Evolutionary conservation across 306 rosid species (phyloP), one percentile per base, ranked within the genome.

Genomic region (Purshia tridentata): DNA sequence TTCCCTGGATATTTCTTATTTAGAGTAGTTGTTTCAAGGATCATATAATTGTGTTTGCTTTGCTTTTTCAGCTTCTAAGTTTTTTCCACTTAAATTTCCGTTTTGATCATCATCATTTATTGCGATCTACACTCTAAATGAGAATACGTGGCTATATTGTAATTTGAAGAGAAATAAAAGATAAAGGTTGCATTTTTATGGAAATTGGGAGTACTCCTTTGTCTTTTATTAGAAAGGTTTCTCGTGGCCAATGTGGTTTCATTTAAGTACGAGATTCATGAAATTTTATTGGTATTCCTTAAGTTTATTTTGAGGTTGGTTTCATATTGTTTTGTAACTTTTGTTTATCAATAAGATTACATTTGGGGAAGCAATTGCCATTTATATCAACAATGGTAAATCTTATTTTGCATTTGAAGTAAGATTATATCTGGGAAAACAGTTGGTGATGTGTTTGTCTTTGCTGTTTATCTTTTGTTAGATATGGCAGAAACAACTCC

Each of bases 401-500:
- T 51, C 19, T 51, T 19, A 51, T 51, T 51, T 49, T 13, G 54
- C 5, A 49, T 13, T 51, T 51, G 14, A 29, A 2, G 55, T 51
- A 18, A 6, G 55, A 51, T 29, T 29, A 29, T 29, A 29, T 51
- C 18, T 51, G n/a, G 55, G 6, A 51, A 51, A 8, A 14, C 0
- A 12, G 15, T 58, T 29, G 42, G 23, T 58, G 64, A 16, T 4
- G 61, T 51, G 63, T 53, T 40, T 70, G 20, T 54, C 20, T 18
- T 8, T 53, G 73, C 12, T 41, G 63, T 10, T 12, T 52, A 9
- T 18, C 15, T 19, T 19, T 41, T 55, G 52, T 20, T 70, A 46
- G 58, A 59, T 58, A 72, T 72, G 76, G 76, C 3, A 14, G 76
- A 72, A 9, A 15, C 68, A 35, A 46, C 47, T 46, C 58, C 68